These are phyloP conservation scores for Camellia oleifera DNA, from an alignment of 179 eudicot genomes.

Conservation along the genomic window DNA sequence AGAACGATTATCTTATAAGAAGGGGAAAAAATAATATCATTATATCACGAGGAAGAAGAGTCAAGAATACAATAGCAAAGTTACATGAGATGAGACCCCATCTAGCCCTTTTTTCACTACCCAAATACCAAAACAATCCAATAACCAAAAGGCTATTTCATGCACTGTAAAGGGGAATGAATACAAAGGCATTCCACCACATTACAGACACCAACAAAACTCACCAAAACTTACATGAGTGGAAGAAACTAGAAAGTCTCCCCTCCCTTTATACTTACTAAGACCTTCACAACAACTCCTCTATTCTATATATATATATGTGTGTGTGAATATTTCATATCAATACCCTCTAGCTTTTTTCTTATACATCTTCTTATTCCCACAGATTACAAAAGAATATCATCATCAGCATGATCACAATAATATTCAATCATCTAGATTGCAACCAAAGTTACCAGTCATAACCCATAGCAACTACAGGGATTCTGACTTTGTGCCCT, in stretches of 20 bases:
- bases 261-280: not conserved
- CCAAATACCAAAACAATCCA: not conserved
- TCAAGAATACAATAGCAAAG: not conserved
- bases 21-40: too few relatives aligned
- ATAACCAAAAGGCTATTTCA: constrained; percentile 9
- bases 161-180: constrained; percentile 4
- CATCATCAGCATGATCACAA: not conserved
- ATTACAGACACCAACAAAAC: constrained; percentile 28
- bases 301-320: not conserved
- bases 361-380: constrained; percentile 20
- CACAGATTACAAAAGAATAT: constrained; percentile 25
- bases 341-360: constrained; percentile 8
- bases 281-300: constrained; percentile 5
- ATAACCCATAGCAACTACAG: constrained; percentile 85
- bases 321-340: constrained; percentile 1
- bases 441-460: constrained; percentile 35
- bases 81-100: not conserved
- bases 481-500: constrained; percentile 91
- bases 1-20: too few relatives aligned
- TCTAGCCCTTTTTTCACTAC: too few relatives aligned
- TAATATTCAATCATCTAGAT: not conserved
- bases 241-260: constrained; percentile 29
- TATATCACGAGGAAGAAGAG: not conserved
- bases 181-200: constrained; percentile 31
- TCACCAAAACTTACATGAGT: constrained; percentile 18